A percentile compares a stretch with the other conserved stretches of the same genome.
phyloP scores from a whole-genome alignment of 345 rosid species.

The Ailanthus altissimus region DNA sequence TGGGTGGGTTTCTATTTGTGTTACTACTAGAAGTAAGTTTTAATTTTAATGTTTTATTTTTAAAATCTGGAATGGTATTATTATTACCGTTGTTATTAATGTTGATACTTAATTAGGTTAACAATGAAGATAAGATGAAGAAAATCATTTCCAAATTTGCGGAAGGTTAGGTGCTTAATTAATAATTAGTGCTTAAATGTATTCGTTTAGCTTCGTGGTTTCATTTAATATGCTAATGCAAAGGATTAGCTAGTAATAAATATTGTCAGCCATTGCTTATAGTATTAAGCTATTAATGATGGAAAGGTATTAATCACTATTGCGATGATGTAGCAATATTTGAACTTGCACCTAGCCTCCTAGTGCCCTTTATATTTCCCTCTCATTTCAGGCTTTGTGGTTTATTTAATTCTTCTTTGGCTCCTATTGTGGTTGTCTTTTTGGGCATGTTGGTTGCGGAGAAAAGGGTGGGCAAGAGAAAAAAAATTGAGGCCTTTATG shows the following conservation, averaged over 20 bases:
- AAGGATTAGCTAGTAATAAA: not conserved
- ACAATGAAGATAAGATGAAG: not conserved
- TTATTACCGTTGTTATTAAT: not conserved
- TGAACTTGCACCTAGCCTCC: no score
- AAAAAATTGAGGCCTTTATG: not conserved
- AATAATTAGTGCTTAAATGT: not conserved
- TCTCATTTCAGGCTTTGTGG: not conserved
- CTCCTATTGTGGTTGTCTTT: not conserved
- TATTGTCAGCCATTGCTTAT: not conserved
- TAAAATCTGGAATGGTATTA: not conserved
- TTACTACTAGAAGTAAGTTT: not conserved
- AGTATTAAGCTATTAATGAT: not conserved
- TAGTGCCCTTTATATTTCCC: not conserved
- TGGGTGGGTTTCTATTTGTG: not conserved
- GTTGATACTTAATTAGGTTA: not conserved
- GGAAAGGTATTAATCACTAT: not conserved
- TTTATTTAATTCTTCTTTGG: not conserved
- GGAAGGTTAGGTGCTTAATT: not conserved
- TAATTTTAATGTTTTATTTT: not conserved
- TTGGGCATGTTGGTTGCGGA: not conserved
- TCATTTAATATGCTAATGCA: not conserved
- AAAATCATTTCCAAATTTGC: conserved; percentile 14
- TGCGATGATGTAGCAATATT: not conserved
- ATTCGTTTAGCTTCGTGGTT: not conserved
- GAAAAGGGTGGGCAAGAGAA: no score